Base-by-base conservation (phyloP, 2,329 filamentous ascomycete genomes). In the Neophaeococcomyces mojaviensis region DNA sequence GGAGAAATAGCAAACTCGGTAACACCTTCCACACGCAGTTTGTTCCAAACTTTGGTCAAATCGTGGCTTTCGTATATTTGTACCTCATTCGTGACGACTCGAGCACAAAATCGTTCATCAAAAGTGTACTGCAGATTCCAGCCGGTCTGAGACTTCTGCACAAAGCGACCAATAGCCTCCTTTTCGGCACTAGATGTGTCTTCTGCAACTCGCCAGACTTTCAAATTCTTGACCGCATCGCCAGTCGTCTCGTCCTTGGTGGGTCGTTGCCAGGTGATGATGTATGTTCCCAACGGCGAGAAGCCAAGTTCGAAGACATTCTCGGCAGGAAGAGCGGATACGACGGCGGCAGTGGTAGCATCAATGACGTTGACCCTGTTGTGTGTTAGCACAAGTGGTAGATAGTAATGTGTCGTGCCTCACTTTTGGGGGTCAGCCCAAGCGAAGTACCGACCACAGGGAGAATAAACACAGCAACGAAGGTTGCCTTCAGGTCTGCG, bases 101-200 rank as follows among this genome's bases (percentile, higher is more conserved):
- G 88, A 55, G 90, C 92, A 66, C 90, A 97, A 66, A 87, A 90
- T 64, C 82, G 79, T 75, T 98, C 92, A 63, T 98, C 92, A 49
- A 80, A 78, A 24, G 89, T 95, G 68, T 97, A 98, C 69, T 97
- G 90, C 62, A 98, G 74, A 64, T 96, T 97, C 90, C 90, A 97
- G 61, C 89, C 87, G 37, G 85, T 87, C 72, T 94, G 88, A 55
- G 82, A 85, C 75, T 96, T 96, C 68, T 98, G 92, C 56, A 98
- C 92, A 64, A 94, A 98, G 60, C 81, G 78, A 53, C 89, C 90
- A 37, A 96, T 76, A 24, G 89, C 81, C 59, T 69, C 64, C 52
- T 82, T 74, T 68, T 86, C 84, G 37, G 77, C 77, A 38, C 79
- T 70, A 10, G 74, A 65, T 46, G 66, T 65, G 7, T 85, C 80